Percentiles rank a stretch among this genome's conserved stretches.
phyloP scores from a whole-genome alignment of 1,139 yeast species.

The Barnettozyma hawaiiensis region DNA sequence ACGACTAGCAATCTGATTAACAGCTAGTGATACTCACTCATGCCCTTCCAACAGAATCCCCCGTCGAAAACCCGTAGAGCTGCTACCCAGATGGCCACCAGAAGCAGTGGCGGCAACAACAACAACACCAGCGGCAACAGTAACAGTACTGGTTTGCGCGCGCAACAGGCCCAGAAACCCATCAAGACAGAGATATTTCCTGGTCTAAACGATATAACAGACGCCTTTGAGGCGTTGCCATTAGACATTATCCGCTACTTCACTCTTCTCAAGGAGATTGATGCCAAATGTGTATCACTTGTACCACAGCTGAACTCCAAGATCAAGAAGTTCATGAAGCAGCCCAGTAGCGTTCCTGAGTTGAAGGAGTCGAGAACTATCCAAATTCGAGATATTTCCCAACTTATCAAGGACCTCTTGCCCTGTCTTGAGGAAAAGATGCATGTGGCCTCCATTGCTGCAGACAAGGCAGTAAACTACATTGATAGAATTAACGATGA shows the following conservation, averaged over 20 bases:
- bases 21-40: too few relatives aligned
- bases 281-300: constrained; percentile 81
- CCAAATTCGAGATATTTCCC: constrained; percentile 33
- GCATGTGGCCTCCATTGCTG: constrained; percentile 93
- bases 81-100: background rate
- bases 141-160: too few relatives aligned
- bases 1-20: background rate
- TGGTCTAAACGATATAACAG: constrained; percentile 87
- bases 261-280: constrained; percentile 86
- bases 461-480: constrained; percentile 69
- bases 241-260: constrained; percentile 76
- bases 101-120: too few relatives aligned
- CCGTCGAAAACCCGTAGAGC: background rate
- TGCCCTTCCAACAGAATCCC: background rate
- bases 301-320: constrained; percentile 60
- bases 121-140: too few relatives aligned
- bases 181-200: constrained; percentile 41
- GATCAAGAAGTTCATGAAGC: constrained; percentile 50
- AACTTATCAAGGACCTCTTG: constrained; percentile 61
- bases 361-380: constrained; percentile 11
- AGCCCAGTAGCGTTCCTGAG: constrained; percentile 8
- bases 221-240: constrained; percentile 90
- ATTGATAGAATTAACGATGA: constrained; percentile 73
- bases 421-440: constrained; percentile 95
- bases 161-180: constrained; percentile 4